A percentile compares a stretch with the other conserved stretches of the same genome.
phyloP scores from a whole-genome alignment of 129 eudicot genomes.

The Pulicaria dysenterica region DNA sequence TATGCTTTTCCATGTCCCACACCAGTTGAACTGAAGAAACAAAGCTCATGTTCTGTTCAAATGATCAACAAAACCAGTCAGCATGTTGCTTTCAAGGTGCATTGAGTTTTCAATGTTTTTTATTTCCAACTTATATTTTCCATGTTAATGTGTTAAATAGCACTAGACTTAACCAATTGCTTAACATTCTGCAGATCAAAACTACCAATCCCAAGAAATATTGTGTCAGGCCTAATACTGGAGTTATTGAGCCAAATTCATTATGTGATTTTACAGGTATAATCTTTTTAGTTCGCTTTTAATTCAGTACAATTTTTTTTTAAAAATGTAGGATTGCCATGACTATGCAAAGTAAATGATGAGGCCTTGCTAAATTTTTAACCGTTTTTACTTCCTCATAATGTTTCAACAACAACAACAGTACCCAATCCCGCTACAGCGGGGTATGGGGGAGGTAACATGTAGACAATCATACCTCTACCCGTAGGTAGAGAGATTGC shows the following conservation, averaged over 20 bases:
- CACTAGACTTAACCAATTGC: conserved; percentile 23
- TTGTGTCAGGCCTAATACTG: conserved; percentile 62
- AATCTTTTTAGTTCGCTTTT: not conserved
- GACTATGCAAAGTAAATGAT: not conserved
- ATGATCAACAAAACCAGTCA: conserved; percentile 54
- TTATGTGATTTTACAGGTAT: conserved; percentile 49
- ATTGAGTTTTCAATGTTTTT: conserved; percentile 7
- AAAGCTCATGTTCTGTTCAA: conserved; percentile 57
- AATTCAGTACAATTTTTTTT: not conserved
- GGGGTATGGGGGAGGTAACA: too few relatives aligned
- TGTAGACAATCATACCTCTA: too few relatives aligned
- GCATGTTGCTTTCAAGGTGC: conserved; percentile 63
- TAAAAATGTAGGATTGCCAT: not conserved
- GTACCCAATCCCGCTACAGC: too few relatives aligned
- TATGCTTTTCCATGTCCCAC: conserved; percentile 13
- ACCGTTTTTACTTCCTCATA: too few relatives aligned
- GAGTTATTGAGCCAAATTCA: conserved; percentile 50
- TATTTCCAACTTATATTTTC: conserved; percentile 5
- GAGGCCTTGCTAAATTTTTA: not conserved
- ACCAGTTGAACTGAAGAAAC: conserved; percentile 73
- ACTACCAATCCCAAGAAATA: conserved; percentile 65
- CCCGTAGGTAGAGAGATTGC: too few relatives aligned
- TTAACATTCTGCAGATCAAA: conserved; percentile 45
- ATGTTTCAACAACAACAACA: too few relatives aligned
- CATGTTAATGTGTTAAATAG: not conserved